phyloP scores from a whole-genome alignment of 306 rosid species.

The Medicago truncatula region DNA sequence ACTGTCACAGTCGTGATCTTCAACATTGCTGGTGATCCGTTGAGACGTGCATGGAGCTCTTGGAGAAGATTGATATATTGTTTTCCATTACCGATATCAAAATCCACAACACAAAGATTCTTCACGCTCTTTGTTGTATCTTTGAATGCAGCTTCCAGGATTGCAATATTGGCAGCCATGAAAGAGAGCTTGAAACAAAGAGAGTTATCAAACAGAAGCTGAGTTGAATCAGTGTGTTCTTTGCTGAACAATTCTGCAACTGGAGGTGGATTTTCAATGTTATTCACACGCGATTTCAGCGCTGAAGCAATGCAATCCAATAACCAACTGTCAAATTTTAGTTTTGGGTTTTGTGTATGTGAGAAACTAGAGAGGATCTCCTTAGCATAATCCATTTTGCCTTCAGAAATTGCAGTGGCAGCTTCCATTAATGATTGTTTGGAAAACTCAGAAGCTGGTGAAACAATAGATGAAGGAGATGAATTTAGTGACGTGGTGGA shows the following conservation, averaged over 20 bases:
- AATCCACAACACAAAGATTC: constrained; percentile 77
- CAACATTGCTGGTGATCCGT: constrained; percentile 24
- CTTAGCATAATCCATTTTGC: constrained; percentile 54
- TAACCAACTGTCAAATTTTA: constrained; percentile 58
- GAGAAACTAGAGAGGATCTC: constrained; percentile 73
- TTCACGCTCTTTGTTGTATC: constrained; percentile 39
- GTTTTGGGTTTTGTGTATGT: constrained; percentile 36
- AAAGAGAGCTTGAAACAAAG: constrained; percentile 64
- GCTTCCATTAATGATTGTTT: constrained; percentile 76
- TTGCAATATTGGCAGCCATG: constrained; percentile 79
- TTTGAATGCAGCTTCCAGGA: constrained; percentile 73
- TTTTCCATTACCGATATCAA: constrained; percentile 75
- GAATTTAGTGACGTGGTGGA: constrained; percentile 63
- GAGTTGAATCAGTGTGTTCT: constrained; percentile 78
- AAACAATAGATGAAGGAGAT: constrained; percentile 67
- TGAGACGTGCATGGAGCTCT: constrained; percentile 51
- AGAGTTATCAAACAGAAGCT: constrained; percentile 59
- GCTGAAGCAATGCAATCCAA: constrained; percentile 63
- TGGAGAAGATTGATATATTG: constrained; percentile 63
- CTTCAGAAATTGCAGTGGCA: constrained; percentile 79
- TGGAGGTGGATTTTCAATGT: constrained; percentile 55
- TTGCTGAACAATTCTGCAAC: constrained; percentile 51
- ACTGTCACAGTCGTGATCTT: constrained; percentile 62
- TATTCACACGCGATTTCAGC: constrained; percentile 62
- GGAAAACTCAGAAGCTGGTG: constrained; percentile 56